Percentiles rank a stretch among this genome's conserved stretches.
Conservation (phyloP, 1,284 basidiomycete genomes). For the Taiwanofungus camphoratus region DNA sequence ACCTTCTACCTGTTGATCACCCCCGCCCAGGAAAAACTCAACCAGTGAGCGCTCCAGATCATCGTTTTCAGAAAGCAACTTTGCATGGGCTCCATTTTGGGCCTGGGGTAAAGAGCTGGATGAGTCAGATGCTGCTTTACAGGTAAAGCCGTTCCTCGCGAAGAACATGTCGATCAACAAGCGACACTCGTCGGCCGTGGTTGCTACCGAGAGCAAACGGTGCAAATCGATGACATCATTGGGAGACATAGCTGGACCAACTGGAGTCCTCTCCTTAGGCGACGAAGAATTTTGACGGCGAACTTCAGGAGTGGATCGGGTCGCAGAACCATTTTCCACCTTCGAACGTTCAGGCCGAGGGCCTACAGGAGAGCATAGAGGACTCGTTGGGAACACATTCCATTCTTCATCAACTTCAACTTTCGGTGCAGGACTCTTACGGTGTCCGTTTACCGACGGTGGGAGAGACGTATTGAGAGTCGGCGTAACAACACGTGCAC, state of each 20-base stretch:
- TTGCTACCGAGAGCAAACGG: slow-evolving; percentile 62
- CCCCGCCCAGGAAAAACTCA: slow-evolving; percentile 24
- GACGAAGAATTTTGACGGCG: no score
- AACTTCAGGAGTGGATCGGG: no score
- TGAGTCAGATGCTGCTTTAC: background rate
- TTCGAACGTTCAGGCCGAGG: no score
- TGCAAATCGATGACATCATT: slow-evolving; percentile 62
- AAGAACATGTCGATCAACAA: slow-evolving; percentile 80
- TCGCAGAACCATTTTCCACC: no score
- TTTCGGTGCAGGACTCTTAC: background rate
- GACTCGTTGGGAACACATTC: background rate
- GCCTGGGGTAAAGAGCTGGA: background rate
- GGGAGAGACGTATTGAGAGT: background rate
- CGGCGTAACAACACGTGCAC: background rate
- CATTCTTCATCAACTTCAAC: background rate
- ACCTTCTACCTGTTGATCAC: slow-evolving; percentile 3
- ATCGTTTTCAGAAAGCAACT: slow-evolving; percentile 12
- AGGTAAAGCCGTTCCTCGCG: slow-evolving; percentile 45
- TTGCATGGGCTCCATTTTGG: background rate
- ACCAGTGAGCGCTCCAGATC: slow-evolving; percentile 26
- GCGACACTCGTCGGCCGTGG: slow-evolving; percentile 77
- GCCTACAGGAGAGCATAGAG: no score
- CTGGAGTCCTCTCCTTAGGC: no score
- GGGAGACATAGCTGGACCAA: slow-evolving; percentile 25
- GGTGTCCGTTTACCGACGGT: background rate